phyloP scores from a whole-genome alignment of 2,329 filamentous ascomycete genomes.

The Talaromyces sp. region DNA sequence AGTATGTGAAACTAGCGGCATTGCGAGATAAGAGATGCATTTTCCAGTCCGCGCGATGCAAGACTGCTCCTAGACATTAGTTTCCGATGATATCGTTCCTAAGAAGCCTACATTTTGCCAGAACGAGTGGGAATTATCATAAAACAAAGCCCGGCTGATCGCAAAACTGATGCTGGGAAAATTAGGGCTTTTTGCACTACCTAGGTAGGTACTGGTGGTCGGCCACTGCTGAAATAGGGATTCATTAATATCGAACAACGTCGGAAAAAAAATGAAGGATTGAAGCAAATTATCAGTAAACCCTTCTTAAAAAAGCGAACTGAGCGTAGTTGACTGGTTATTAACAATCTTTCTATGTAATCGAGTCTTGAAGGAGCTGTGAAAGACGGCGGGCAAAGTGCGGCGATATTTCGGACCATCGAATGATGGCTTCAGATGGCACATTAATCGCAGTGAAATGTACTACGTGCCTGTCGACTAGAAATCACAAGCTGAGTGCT shows the following conservation, averaged over 20 bases:
- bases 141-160: not conserved
- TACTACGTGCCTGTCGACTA: not conserved
- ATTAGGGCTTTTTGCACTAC: not conserved
- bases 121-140: not conserved
- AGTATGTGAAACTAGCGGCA: not conserved
- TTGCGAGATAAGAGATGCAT: not conserved
- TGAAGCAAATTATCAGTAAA: no score
- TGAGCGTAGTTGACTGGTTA: no score
- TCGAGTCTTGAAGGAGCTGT: not conserved
- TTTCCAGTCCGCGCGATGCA: not conserved
- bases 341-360: no score
- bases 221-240: not conserved
- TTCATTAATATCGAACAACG: not conserved
- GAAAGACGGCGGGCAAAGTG: not conserved
- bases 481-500: not conserved
- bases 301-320: no score
- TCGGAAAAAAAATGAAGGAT: no score
- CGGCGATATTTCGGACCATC: constrained; percentile 12
- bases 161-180: not conserved
- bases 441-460: not conserved
- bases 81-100: not conserved
- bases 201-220: not conserved
- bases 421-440: not conserved
- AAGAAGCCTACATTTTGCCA: not conserved
- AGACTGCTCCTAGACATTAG: not conserved